Conservation (phyloP, 1,139 yeast species). For the Debaryomycetaceae sp. region DNA sequence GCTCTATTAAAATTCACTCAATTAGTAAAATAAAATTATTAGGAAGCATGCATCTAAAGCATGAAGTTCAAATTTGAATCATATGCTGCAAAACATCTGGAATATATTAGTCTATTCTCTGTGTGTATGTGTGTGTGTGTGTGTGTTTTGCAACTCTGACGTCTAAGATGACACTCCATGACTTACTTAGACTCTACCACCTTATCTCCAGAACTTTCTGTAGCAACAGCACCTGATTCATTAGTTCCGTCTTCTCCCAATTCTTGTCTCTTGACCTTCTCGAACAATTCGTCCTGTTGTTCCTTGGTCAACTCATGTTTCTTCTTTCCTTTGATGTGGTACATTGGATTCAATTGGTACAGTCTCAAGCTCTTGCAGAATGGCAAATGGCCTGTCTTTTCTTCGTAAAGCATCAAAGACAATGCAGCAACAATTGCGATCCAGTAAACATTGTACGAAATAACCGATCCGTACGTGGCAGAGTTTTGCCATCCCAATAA, state of each 20-base stretch:
- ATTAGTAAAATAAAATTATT: background rate
- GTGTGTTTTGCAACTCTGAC: background rate
- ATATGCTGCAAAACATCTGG: background rate
- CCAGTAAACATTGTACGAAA: slow-evolving; percentile 87
- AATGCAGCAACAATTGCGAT: slow-evolving; percentile 52
- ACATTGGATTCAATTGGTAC: slow-evolving; percentile 65
- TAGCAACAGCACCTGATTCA: background rate
- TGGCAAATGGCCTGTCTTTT: slow-evolving; percentile 46
- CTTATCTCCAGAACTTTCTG: background rate
- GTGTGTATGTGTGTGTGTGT: background rate
- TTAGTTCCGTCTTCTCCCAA: slow-evolving; percentile 1
- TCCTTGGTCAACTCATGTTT: slow-evolving; percentile 52
- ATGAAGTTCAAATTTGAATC: background rate
- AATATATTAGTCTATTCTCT: too few relatives aligned
- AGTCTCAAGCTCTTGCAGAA: slow-evolving; percentile 47
- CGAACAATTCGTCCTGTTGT: slow-evolving; percentile 55
- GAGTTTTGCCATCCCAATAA: slow-evolving; percentile 88
- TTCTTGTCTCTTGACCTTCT: slow-evolving; percentile 27
- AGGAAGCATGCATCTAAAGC: too few relatives aligned
- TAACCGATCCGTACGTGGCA: slow-evolving; percentile 84
- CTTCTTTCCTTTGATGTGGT: slow-evolving; percentile 65
- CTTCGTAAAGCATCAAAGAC: slow-evolving; percentile 66
- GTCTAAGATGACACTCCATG: background rate
- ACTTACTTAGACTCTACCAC: background rate
- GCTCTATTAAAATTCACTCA: background rate